Evolutionary conservation across 2,329 filamentous ascomycete genomes (phyloP).

Genomic region (Allantophomopsis cytisporea): DNA sequence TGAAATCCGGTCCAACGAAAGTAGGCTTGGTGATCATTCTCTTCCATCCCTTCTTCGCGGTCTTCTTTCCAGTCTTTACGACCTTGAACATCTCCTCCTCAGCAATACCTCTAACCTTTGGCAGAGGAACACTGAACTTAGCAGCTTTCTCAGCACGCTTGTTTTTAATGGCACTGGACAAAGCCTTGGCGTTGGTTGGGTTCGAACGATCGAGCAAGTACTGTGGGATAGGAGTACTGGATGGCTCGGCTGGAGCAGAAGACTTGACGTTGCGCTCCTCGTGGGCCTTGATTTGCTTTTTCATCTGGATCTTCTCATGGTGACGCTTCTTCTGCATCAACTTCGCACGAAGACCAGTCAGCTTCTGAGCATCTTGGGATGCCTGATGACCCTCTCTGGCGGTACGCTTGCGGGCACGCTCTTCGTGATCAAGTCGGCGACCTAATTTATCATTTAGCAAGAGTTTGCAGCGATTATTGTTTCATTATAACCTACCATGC

Average conservation of each 20-base stretch:
- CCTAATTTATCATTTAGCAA: conserved; percentile 21
- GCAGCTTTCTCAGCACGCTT: conserved; percentile 90
- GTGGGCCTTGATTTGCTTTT: conserved; percentile 85
- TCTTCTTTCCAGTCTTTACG: conserved; percentile 92
- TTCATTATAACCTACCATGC: conserved; percentile 19
- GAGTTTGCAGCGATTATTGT: conserved; percentile 12
- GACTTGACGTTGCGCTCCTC: conserved; percentile 95
- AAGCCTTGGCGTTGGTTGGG: conserved; percentile 47
- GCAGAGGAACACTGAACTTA: conserved; percentile 81
- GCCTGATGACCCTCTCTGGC: conserved; percentile 84
- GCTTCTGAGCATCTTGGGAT: conserved; percentile 83
- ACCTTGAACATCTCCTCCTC: conserved; percentile 99
- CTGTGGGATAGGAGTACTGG: conserved; percentile 70
- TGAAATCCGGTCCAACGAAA: conserved; percentile 83
- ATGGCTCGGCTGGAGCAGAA: conserved; percentile 61
- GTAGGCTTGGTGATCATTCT: conserved; percentile 61
- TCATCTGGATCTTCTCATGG: conserved; percentile 98
- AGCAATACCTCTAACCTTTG: conserved; percentile 84
- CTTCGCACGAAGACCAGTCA: conserved; percentile 85
- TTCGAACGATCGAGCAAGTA: conserved; percentile 78
- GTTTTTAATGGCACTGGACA: conserved; percentile 73
- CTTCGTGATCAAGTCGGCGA: conserved; percentile 44
- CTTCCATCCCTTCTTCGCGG: conserved; percentile 71
- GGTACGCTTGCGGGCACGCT: conserved; percentile 72
- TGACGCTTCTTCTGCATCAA: conserved; percentile 85